These are phyloP conservation scores for Debaryomyces subglobosus DNA, from an alignment of 1,139 yeast genomes.

Conservation along the genomic window DNA sequence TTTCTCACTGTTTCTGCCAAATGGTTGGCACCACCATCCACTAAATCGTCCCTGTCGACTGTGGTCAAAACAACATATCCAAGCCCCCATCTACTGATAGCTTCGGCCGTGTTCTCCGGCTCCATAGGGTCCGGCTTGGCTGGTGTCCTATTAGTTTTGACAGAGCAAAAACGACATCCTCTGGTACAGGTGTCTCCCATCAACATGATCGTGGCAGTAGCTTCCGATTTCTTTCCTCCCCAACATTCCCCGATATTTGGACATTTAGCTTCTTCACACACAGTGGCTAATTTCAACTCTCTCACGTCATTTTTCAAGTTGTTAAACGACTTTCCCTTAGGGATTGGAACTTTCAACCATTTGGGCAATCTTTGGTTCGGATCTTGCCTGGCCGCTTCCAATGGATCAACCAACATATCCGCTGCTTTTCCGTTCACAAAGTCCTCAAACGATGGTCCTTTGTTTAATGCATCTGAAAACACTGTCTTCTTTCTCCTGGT, in stretches of 20 bases:
- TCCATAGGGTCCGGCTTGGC: constrained; percentile 92
- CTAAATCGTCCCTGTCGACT: constrained; percentile 93
- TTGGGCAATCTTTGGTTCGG: constrained; percentile 76
- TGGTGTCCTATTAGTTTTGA: constrained; percentile 88
- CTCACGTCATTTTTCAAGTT: constrained; percentile 83
- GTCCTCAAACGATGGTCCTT: constrained; percentile 94
- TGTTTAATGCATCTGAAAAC: constrained; percentile 71
- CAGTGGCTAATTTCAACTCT: constrained; percentile 88
- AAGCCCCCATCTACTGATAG: constrained; percentile 96
- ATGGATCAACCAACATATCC: constrained; percentile 63
- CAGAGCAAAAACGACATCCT: constrained; percentile 97
- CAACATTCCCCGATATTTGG: constrained; percentile 99
- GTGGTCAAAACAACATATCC: constrained; percentile 98
- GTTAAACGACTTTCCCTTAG: constrained; percentile 83
- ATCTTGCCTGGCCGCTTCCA: constrained; percentile 64
- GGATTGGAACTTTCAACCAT: constrained; percentile 96
- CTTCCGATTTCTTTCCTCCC: constrained; percentile 96
- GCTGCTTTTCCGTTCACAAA: constrained; percentile 82
- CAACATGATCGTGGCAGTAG: constrained; percentile 99
- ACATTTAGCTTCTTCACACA: constrained; percentile 97
- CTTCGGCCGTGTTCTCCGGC: constrained; percentile 97
- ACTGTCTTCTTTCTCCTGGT: constrained; percentile 55
- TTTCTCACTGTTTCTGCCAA: constrained; percentile 83
- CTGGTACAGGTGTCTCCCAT: constrained; percentile 98
- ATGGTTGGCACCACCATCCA: constrained; percentile 93